Base-by-base conservation (phyloP, 495 filamentous ascomycete genomes). In the Recurvomyces mirabilis region DNA sequence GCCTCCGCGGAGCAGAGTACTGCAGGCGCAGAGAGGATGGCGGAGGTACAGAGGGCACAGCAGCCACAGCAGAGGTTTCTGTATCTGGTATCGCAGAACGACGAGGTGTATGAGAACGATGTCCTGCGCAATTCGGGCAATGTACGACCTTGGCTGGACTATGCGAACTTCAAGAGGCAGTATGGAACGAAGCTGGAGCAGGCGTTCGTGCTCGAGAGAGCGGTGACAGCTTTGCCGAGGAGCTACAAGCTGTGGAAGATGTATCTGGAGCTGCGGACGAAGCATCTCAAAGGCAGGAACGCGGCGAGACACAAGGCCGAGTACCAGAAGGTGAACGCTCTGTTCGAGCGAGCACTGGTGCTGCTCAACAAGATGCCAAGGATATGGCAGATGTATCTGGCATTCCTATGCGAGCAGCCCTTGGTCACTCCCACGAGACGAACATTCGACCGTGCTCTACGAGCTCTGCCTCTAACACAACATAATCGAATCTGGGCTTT, bases 161-260 rank as follows among this genome's bases (percentile, higher is more conserved):
- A 99, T 58, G 83, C 88, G 63, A 83, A 88, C 53, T 85, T 83
- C 72, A 96, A 96, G 67, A 60, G 80, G 54, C 82, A 87, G 54
- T 78, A 88, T 72, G 88, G 87, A 53, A 84, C 74, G 23, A 62
- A 87, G 38, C 83, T 87, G 29, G 89, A 95, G 64, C 89, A 93
- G 62, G 84, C 87, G 38, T 99, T 93, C 66, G 82, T 94, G 12
- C 57, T 94, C 67, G 93, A 99, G 66, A 74, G 93, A 49, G 89
- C 93, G 25, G 93, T 87, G 60, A 70, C 75, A 51, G 79, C 88
- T 51, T 73, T 96, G 22, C 93, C 93, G 28, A 77, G 93, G 49
- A 95, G 87, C 19, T 96, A 94, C 65, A 99, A 96, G 69, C 68
- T 99, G 20, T 99, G 93, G 93, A 99, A 95, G 68, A 83, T 89